These are phyloP conservation scores for Suillus discolor DNA, from an alignment of 768 basidiomycete species.

Conservation along the genomic window DNA sequence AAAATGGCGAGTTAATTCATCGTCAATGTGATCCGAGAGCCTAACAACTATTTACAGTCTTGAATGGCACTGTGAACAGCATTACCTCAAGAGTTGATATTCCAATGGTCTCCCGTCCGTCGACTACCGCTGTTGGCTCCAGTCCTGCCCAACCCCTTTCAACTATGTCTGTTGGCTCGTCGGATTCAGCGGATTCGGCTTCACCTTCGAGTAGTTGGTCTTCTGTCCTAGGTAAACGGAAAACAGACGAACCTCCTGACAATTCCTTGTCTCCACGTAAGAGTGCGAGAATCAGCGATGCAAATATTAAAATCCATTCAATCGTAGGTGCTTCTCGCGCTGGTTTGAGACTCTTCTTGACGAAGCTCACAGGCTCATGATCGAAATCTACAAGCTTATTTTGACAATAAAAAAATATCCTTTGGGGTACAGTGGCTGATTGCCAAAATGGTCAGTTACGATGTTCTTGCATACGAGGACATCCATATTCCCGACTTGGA, in stretches of 20 bases:
- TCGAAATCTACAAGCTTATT: conserved; percentile 13
- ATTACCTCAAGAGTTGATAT: background rate
- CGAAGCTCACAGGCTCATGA: conserved; percentile 15
- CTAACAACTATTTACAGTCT: background rate
- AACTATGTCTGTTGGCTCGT: background rate
- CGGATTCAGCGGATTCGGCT: conserved; percentile 14
- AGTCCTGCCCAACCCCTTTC: background rate
- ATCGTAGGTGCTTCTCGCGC: background rate
- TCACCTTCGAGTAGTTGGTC: conserved; percentile 11
- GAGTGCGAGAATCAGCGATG: background rate
- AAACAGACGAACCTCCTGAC: background rate
- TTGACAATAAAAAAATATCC: conserved; percentile 36
- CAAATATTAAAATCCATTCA: background rate
- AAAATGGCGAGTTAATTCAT: conserved; percentile 7
- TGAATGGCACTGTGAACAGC: background rate
- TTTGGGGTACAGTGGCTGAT: conserved; percentile 59
- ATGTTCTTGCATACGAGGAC: conserved; percentile 30
- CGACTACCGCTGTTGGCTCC: too few species aligned
- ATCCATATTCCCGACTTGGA: conserved; percentile 34
- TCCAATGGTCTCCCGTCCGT: background rate
- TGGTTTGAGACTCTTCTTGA: background rate
- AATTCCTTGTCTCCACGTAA: conserved; percentile 5
- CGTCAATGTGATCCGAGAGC: background rate
- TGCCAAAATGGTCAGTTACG: conserved; percentile 41
- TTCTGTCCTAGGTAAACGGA: conserved; percentile 18